Percentiles rank a stretch among this genome's conserved stretches.
Evolutionary conservation across 73 alveolate species (phyloP).

Genomic region (Urostyla sp.): DNA sequence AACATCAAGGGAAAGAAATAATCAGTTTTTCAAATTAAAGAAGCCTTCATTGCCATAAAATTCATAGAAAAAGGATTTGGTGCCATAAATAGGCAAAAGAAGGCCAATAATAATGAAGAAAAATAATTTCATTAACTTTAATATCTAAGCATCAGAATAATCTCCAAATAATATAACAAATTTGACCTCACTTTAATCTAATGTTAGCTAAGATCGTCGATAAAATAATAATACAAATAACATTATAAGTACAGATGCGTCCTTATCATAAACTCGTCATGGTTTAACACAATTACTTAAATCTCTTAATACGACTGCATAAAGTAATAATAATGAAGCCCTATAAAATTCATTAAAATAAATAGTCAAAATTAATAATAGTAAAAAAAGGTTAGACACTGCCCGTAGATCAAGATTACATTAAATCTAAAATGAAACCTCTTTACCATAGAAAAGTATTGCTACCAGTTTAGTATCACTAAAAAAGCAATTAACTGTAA

Average conservation of each 20-base stretch:
- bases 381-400: conserved; percentile 47
- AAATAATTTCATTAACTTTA: conserved; percentile 9
- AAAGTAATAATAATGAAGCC: conserved; percentile 16
- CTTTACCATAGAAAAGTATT: background rate
- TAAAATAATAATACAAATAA: conserved; percentile 14
- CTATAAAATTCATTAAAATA: conserved; percentile 1
- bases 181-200: background rate
- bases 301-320: conserved; percentile 10
- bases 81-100: conserved; percentile 55
- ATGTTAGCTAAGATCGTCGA: background rate
- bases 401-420: conserved; percentile 40
- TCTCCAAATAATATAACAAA: background rate
- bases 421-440: background rate
- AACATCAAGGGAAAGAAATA: conserved; percentile 22
- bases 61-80: background rate
- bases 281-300: conserved; percentile 32
- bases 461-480: background rate
- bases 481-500: conserved; percentile 5
- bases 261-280: conserved; percentile 24
- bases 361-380: conserved; percentile 28
- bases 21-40: conserved; percentile 11
- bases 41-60: background rate
- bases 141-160: background rate
- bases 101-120: conserved; percentile 42
- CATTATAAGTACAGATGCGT: conserved; percentile 16